A percentile compares a stretch with the other conserved stretches of the same genome.
Conservation (phyloP, 2,329 filamentous ascomycete species). For the Cercospora sojina region DNA sequence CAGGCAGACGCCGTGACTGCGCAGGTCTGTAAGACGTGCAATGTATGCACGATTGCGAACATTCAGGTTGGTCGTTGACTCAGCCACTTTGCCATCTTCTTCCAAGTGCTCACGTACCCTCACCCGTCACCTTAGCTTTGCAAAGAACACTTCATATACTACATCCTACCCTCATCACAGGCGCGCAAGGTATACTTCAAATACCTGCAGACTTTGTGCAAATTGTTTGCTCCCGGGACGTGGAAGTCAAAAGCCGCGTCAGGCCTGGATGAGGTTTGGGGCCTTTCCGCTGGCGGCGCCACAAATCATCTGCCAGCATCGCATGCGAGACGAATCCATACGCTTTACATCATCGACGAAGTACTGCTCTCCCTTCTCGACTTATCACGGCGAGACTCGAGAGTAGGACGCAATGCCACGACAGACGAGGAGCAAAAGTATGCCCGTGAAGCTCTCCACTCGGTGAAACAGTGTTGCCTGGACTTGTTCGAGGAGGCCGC, state of each 20-base stretch:
- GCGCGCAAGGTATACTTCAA: constrained; percentile 19
- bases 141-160: constrained; percentile 24
- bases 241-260: neutral
- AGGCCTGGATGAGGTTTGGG: constrained; percentile 9
- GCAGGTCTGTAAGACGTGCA: constrained; percentile 23
- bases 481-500: neutral
- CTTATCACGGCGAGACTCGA: neutral
- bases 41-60: constrained; percentile 26
- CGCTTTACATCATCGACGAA: constrained; percentile 27
- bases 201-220: constrained; percentile 23
- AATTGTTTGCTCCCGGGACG: constrained; percentile 9
- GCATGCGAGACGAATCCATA: constrained; percentile 27
- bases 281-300: neutral
- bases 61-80: constrained; percentile 28
- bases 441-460: neutral
- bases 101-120: constrained; percentile 22
- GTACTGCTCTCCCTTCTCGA: constrained; percentile 17
- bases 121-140: constrained; percentile 22
- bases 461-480: neutral
- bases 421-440: neutral
- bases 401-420: neutral
- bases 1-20: constrained; percentile 3
- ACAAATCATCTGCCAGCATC: constrained; percentile 20
- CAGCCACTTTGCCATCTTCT: neutral
- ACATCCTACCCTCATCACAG: constrained; percentile 20